Evolutionary conservation across 345 rosid genomes (phyloP).

Genomic region (Lepidium aucheri): DNA sequence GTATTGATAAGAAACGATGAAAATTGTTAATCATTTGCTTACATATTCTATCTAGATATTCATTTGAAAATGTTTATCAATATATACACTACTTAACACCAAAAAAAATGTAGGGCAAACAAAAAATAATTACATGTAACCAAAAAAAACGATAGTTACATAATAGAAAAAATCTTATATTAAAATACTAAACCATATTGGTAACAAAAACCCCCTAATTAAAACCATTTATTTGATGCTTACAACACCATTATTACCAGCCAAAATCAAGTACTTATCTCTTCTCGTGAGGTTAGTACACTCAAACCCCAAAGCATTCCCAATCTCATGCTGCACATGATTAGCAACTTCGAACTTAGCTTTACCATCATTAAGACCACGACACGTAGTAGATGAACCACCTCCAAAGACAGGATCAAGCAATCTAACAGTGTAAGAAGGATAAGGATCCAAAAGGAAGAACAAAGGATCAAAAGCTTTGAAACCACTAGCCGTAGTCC

Average conservation of each 20-base stretch:
- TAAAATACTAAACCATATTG: background rate
- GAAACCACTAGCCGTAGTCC: conserved; percentile 50
- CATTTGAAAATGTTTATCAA: too few relatives aligned
- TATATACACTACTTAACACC: too few relatives aligned
- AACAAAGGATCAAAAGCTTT: conserved; percentile 45
- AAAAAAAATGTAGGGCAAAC: background rate
- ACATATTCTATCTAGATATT: too few relatives aligned
- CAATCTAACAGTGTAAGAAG: conserved; percentile 11
- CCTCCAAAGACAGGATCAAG: conserved; percentile 26
- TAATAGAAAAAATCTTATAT: background rate
- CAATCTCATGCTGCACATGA: conserved; percentile 38
- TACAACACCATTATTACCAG: conserved; percentile 43
- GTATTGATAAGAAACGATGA: too few relatives aligned
- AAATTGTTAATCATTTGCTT: too few relatives aligned
- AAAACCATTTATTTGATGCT: background rate
- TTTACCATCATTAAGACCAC: conserved; percentile 2
- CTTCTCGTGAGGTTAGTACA: conserved; percentile 49
- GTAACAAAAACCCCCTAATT: background rate
- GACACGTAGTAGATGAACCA: conserved; percentile 24
- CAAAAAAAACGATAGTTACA: background rate
- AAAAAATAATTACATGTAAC: background rate
- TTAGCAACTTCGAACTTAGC: conserved; percentile 41
- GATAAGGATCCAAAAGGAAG: conserved; percentile 36
- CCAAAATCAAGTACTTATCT: conserved; percentile 48
- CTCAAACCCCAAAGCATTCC: conserved; percentile 41